phyloP scores from a whole-genome alignment of 306 rosid genomes.

The Medicago truncatula region DNA sequence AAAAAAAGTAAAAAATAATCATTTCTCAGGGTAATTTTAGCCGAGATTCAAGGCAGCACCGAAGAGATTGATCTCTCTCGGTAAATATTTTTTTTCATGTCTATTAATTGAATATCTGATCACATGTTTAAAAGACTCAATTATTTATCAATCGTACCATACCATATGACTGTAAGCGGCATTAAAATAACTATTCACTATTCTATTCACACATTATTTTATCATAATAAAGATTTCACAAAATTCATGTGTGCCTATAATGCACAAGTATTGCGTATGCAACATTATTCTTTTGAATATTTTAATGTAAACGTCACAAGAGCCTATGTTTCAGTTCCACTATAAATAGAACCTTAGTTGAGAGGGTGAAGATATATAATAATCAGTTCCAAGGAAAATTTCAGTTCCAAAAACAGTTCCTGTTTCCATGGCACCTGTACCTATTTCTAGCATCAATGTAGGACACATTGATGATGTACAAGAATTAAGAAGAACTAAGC shows the following conservation, averaged over 20 bases:
- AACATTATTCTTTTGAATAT: not conserved
- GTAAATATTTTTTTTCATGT: too few relatives aligned
- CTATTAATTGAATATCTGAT: too few relatives aligned
- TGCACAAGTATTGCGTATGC: conserved; percentile 21
- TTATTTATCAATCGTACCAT: not conserved
- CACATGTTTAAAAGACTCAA: too few relatives aligned
- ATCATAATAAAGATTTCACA: conserved; percentile 2
- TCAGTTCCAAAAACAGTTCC: not conserved
- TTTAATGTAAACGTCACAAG: conserved; percentile 35
- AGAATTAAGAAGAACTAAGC: conserved; percentile 77
- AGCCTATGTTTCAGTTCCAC: conserved; percentile 52
- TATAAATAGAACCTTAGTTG: conserved; percentile 57
- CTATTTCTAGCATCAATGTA: conserved; percentile 58
- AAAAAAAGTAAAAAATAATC: too few relatives aligned
- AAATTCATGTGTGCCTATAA: conserved; percentile 21
- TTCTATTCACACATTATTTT: not conserved
- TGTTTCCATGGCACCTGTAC: conserved; percentile 74
- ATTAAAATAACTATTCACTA: conserved; percentile 17
- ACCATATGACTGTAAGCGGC: not conserved
- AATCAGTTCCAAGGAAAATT: conserved; percentile 23
- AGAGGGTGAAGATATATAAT: conserved; percentile 34
- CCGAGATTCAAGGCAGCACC: too few relatives aligned
- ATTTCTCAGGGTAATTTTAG: too few relatives aligned
- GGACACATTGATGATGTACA: conserved; percentile 96
- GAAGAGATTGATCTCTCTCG: too few relatives aligned